A percentile compares a stretch with the other conserved stretches of the same genome.
phyloP scores from a whole-genome alignment of 192 early-diverging fungal species.

The Piromyces finnis region DNA sequence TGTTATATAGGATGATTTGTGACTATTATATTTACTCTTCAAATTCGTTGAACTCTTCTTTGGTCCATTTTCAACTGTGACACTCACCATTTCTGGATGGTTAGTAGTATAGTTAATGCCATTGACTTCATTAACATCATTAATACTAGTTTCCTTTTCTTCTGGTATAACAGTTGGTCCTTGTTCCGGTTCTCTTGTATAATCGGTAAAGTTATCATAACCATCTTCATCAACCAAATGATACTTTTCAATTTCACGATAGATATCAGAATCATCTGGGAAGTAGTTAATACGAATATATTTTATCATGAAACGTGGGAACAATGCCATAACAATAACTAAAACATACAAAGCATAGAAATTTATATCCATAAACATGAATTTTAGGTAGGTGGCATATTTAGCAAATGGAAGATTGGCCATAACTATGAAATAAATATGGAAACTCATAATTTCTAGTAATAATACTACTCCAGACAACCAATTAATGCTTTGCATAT shows the following conservation, averaged over 20 bases:
- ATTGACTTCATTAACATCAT: no score
- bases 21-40: no score
- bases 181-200: no score
- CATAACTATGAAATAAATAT: slow-evolving; percentile 48
- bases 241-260: slow-evolving; percentile 29
- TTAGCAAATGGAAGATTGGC: slow-evolving; percentile 28
- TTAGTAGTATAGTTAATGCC: no score
- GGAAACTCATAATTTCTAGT: slow-evolving; percentile 44
- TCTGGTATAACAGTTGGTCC: no score
- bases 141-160: no score
- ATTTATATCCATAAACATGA: slow-evolving; percentile 21
- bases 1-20: no score
- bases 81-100: no score
- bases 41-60: no score
- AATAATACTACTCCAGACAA: slow-evolving; percentile 41
- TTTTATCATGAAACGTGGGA: slow-evolving; percentile 47
- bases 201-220: neutral
- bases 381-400: slow-evolving; percentile 44
- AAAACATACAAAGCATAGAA: slow-evolving; percentile 65
- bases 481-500: slow-evolving; percentile 75
- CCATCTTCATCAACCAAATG: neutral
- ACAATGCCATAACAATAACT: slow-evolving; percentile 42
- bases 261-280: slow-evolving; percentile 45
- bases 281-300: slow-evolving; percentile 44
- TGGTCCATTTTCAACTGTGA: no score